Evolutionary conservation across 208 protist species (phyloP).

Genomic region (Jaenimonas drosophilae): DNA sequence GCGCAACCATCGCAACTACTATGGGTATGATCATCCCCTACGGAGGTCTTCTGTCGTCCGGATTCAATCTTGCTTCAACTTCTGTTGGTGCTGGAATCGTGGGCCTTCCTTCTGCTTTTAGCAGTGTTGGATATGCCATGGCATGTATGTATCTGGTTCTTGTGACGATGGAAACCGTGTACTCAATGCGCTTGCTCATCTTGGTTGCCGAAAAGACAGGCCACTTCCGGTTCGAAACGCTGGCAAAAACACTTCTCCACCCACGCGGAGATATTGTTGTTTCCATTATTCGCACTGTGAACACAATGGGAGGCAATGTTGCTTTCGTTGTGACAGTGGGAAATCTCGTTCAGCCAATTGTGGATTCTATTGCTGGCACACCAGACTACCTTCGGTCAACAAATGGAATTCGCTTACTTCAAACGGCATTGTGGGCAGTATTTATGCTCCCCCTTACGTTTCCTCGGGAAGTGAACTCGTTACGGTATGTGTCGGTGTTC

Average conservation of each 20-base stretch:
- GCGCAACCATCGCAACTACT: neutral
- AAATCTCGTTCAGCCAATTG: slow-evolving; percentile 27
- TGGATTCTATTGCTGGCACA: slow-evolving; percentile 6
- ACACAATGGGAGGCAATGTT: slow-evolving; percentile 35
- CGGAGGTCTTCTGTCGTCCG: slow-evolving; percentile 25
- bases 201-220: slow-evolving; percentile 20
- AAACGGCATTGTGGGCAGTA: slow-evolving; percentile 28
- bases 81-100: slow-evolving; percentile 60
- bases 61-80: slow-evolving; percentile 37
- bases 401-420: slow-evolving; percentile 30
- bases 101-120: slow-evolving; percentile 41
- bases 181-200: slow-evolving; percentile 39
- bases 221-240: slow-evolving; percentile 28
- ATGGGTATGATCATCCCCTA: slow-evolving; percentile 18
- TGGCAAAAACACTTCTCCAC: slow-evolving; percentile 19
- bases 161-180: slow-evolving; percentile 21
- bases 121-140: slow-evolving; percentile 35
- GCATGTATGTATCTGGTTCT: slow-evolving; percentile 31
- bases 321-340: slow-evolving; percentile 48
- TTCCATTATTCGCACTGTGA: slow-evolving; percentile 14
- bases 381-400: slow-evolving; percentile 8
- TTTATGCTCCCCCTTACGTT: slow-evolving; percentile 60
- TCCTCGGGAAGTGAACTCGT: slow-evolving; percentile 42
- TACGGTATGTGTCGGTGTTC: slow-evolving; percentile 46
- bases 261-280: slow-evolving; percentile 10